Evolutionary conservation across 495 filamentous ascomycete genomes (phyloP), one percentile per base, ranked within the genome.

Genomic region (Thozetella sp.): DNA sequence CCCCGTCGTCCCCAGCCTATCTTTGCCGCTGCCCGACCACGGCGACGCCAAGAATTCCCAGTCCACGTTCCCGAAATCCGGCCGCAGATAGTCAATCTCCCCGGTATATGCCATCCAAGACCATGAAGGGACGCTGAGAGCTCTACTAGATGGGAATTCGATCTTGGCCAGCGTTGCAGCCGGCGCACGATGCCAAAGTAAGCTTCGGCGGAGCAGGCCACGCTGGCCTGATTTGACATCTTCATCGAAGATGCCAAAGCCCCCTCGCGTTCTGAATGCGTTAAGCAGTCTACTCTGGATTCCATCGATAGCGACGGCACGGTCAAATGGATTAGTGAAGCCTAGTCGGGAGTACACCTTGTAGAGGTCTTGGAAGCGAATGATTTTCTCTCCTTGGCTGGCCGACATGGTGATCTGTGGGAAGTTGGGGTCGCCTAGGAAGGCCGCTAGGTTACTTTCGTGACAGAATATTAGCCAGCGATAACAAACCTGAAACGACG

Each of bases 21-120:
- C n/a, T n/a, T n/a, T n/a, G n/a, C n/a, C n/a, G n/a, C n/a, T n/a
- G n/a, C n/a, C n/a, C n/a, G n/a, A n/a, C n/a, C n/a, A n/a, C n/a
- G n/a, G n/a, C n/a, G n/a, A n/a, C n/a, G n/a, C n/a, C n/a, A n/a
- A n/a, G n/a, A n/a, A n/a, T n/a, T n/a, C n/a, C n/a, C n/a, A n/a
- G n/a, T n/a, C n/a, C n/a, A n/a, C n/a, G n/a, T n/a, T n/a, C n/a
- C n/a, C 58, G 43, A 67, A 61, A 13, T 53, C 22, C 17, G 46
- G 50, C 15, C 58, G 22, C n/a, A 67, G 26, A 53, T 25, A 66
- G 22, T 52, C 51, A 55, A 68, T 68, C 2, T 24, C 56, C 9
- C 66, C 66, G 11, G 13, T 51, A n/a, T 61, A 65, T 12, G 59
- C 63, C 66, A 66, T 68, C 63, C 63, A 68, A n/a, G 66, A 68